Base-by-base conservation (phyloP, 352 stramenopile species). In the Globisporangium radiosum region DNA sequence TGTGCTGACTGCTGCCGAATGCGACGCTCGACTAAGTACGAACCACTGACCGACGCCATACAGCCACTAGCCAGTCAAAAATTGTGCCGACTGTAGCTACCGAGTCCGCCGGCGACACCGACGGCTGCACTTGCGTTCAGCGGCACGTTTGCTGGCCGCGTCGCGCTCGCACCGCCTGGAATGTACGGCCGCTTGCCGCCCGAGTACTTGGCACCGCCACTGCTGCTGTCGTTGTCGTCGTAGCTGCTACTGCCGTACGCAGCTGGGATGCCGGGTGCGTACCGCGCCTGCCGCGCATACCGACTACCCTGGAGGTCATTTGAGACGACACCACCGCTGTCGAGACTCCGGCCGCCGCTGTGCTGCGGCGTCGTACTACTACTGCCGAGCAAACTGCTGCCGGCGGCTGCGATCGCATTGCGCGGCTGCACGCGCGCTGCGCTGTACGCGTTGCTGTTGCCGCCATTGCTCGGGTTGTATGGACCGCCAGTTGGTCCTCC, bases 21-120 rank as follows among this genome's bases (percentile, higher is more conserved):
- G 47, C 45, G 33, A 37, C 50, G 54, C 8, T 33, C 43, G 33
- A 49, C 5, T 25, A 33, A 15, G 17, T 37, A 8, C 52, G 25
- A 11, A 7, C 42, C 10, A 45, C 42, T 44, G 8, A 11, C 40
- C 40, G 40, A 13, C 8, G 11, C 5, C 5, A 14, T 45, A 14
- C 42, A 45, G 42, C 42, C 10, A 45, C 42, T 33, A 45, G 42
- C 42, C 10, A 45, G 45, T 81, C 72, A 88, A 70, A 79, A 89
- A 60, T 91, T 91, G 76, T 91, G 81, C 71, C 78, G 73, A 65
- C 81, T 89, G 69, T 88, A 91, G 54, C 75, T 75, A 19, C 75
- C 76, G 5, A 87, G 52, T 1, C 71, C 67, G 11, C 72, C 71
- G n/a, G 68, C 48, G n/a, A 73, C 69, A 13, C 78, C 76, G 5